Base-by-base conservation (phyloP, 257 asterid genomes). In the Solanum okadae region DNA sequence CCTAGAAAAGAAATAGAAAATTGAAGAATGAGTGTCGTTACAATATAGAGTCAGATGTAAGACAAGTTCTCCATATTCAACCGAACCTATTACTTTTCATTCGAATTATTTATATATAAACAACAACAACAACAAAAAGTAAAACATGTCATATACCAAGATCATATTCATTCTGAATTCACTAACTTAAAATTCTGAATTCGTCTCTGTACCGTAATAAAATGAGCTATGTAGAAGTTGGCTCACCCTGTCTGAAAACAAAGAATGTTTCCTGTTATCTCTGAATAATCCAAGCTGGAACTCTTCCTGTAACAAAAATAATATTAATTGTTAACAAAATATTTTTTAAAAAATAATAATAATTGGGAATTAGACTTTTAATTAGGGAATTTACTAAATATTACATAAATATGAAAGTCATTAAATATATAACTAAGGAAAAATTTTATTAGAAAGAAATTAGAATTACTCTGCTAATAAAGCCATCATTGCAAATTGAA, bases 261-360 rank as follows among this genome's bases (percentile, higher is more conserved):
- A 87, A 67, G 96, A 93, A 76, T 86, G 91, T 72, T 89, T 90
- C 82, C 71, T 88, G 88, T 89, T 86, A 68, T 93, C 87, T 33
- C 92, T 40, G 84, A 94, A 93, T 88, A 93, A 65, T 90, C 94
- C 98, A 49, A 93, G 93, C 85, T 88, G 93, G 89, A 94, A 93
- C 81, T 93, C 94, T 85, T 93, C 94, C 95, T 92, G 86, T 49
- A 86, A 25, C 37, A 42, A 78, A 77, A 71, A 71, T 71, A 71
- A 71, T 71, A 1, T 70, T 31, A 14, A 70, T 16, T 56, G n/a
- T 56, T 56, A 20, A 71, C 35, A 29, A 14, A 2, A 49, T 1
- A 29, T 29, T 29, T 13, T 34, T 34, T 34, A 1, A 34, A 34
- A 15, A n/a, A n/a, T n/a, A n/a, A 16, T 16, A 46, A 44, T 44